Evolutionary conservation across 371 early-diverging fungal species (phyloP).

Genomic region (Mucor piriformis): DNA sequence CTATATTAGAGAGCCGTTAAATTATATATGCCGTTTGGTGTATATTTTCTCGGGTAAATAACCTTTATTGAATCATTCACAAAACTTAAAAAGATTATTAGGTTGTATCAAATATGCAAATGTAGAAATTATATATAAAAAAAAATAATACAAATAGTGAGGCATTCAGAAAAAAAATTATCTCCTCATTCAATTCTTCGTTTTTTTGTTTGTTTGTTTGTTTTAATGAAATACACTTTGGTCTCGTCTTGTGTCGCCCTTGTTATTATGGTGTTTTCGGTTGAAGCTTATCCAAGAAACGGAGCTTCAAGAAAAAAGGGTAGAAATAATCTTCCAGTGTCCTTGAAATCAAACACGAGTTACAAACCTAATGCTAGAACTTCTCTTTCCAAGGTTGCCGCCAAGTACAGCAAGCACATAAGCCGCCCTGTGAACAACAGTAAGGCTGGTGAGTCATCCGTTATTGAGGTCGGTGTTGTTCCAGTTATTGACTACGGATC

Average conservation of each 20-base stretch:
- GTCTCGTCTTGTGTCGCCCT: conserved; percentile 13
- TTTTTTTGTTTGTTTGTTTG: no score
- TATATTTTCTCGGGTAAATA: no score
- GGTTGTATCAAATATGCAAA: no score
- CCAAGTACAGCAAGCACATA: conserved; percentile 19
- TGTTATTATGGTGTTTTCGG: conserved; percentile 11
- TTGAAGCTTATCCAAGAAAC: conserved; percentile 7
- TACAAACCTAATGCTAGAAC: conserved; percentile 21
- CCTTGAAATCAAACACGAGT: conserved; percentile 14
- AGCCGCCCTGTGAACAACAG: not conserved
- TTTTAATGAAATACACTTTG: conserved; percentile 9
- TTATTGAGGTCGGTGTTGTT: conserved; percentile 5
- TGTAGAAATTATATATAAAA: no score
- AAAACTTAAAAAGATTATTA: no score
- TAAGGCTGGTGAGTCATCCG: not conserved
- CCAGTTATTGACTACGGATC: conserved; percentile 22
- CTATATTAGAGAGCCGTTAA: no score
- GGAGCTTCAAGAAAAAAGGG: no score
- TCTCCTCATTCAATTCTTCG: no score
- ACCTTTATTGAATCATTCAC: no score
- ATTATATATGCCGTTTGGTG: no score
- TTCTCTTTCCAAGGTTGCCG: conserved; percentile 13
- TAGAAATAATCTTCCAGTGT: conserved; percentile 9
- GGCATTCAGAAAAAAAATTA: no score
- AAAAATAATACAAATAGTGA: no score